Conservation (phyloP, 768 basidiomycete species). For the Nidularia pulvinata region DNA sequence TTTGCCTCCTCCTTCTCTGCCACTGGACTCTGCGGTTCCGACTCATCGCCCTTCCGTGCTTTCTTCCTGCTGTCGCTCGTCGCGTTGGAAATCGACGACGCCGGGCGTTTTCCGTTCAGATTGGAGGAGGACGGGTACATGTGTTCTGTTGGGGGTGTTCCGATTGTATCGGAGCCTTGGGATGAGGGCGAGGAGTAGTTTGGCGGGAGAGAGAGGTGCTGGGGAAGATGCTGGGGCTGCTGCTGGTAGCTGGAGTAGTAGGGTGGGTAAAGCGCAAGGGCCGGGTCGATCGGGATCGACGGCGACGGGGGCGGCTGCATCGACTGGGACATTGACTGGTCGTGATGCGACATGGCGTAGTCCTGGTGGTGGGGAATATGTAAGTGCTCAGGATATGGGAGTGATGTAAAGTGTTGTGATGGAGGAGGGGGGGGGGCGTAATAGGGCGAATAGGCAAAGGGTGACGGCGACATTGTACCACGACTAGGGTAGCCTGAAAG, state of each 20-base stretch:
- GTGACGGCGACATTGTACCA: conserved; percentile 24
- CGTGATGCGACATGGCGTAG: conserved; percentile 34
- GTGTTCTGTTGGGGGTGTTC: conserved; percentile 70
- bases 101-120: conserved; percentile 66
- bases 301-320: conserved; percentile 60
- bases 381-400: conserved; percentile 23
- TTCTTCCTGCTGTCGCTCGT: conserved; percentile 54
- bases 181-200: conserved; percentile 80
- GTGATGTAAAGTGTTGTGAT: conserved; percentile 18
- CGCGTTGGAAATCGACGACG: conserved; percentile 43
- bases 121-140: conserved; percentile 50
- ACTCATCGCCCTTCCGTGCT: conserved; percentile 60
- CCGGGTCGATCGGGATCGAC: conserved; percentile 68
- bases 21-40: conserved; percentile 47
- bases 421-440: conserved; percentile 14
- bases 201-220: conserved; percentile 54
- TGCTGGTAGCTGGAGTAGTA: conserved; percentile 64
- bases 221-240: conserved; percentile 45
- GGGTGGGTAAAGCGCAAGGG: conserved; percentile 63
- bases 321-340: conserved; percentile 37
- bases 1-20: conserved; percentile 68
- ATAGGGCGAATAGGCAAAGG: conserved; percentile 31
- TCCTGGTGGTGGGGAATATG: conserved; percentile 25
- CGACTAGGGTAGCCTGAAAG: conserved; percentile 9
- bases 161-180: conserved; percentile 75